Evolutionary conservation across 1,284 basidiomycete genomes (phyloP), one percentile per base, ranked within the genome.

Genomic region (Mycosarcoma maydis): DNA sequence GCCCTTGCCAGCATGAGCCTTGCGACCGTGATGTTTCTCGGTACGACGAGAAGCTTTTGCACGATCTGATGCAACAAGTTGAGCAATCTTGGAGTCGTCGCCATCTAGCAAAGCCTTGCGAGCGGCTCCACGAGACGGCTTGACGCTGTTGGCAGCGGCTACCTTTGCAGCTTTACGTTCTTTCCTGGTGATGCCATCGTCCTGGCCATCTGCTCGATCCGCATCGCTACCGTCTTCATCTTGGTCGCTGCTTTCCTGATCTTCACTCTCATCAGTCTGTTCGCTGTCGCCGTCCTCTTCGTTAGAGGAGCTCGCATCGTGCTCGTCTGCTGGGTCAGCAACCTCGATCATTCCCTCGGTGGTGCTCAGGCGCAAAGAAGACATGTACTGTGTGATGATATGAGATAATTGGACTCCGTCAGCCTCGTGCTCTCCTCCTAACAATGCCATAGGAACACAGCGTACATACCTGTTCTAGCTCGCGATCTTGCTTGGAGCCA

Each of bases 71-170:
- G 77, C 77, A 1, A 77, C 75, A 23, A 73, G 53, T 29, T 69
- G 53, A 3, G 70, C 67, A 13, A 78, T 46, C 36, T 70, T 55
- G 23, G 59, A 55, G 41, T 61, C 47, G 22, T 68, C 59, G 22
- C 52, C 70, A 19, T 65, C 52, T 17, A 43, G 44, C 11, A 42
- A 33, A 19, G 44, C 68, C 33, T 58, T 46, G 49, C 47, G 38
- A 11, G 68, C 72, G 1, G 69, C 69, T n/a, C 65, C 65, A 5
- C 58, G 48, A 14, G 67, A 60, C 2, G 62, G 40, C 40, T 51
- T 60, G 33, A 41, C 41, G 20, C 24, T n/a, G 85, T 91, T 37
- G 83, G 87, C 70, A 90, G 90, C 80, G 92, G 92, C 84, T 88
- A 91, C 83, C 37, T 56, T 58, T 17, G 42, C 55, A 9, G 37